Conservation (phyloP, 805 yeast genomes). For the Metschnikowia rubicola region DNA sequence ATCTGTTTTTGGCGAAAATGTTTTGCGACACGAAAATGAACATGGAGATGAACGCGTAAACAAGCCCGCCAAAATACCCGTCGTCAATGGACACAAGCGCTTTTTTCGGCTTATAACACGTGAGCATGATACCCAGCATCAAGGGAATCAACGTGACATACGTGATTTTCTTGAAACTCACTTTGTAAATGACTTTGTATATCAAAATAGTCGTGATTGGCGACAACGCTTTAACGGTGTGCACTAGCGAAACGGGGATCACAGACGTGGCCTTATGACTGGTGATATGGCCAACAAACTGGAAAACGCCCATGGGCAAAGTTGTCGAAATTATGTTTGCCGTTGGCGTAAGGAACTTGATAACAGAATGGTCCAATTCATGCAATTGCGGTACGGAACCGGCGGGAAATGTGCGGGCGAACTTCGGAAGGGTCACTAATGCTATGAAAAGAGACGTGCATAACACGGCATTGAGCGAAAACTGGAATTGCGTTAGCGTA, state of each 20-base stretch:
- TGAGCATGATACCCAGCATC: constrained; percentile 79
- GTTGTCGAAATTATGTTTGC: constrained; percentile 56
- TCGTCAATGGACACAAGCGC: constrained; percentile 17
- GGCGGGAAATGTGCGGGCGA: constrained; percentile 19
- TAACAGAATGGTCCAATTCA: constrained; percentile 22
- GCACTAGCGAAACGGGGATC: constrained; percentile 93
- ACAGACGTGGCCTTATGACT: constrained; percentile 88
- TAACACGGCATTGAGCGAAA: constrained; percentile 62
- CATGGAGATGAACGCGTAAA: constrained; percentile 54
- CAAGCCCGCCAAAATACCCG: constrained; percentile 36
- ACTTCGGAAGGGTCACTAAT: constrained; percentile 27
- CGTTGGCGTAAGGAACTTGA: constrained; percentile 53
- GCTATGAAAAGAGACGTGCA: constrained; percentile 45
- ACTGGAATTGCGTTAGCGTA: constrained; percentile 87
- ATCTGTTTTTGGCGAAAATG: constrained; percentile 71
- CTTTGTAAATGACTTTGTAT: constrained; percentile 60
- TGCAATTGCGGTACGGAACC: constrained; percentile 20
- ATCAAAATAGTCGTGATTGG: constrained; percentile 86
- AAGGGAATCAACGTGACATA: constrained; percentile 78
- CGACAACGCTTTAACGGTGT: constrained; percentile 87
- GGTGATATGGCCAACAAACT: constrained; percentile 86
- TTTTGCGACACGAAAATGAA: constrained; percentile 73
- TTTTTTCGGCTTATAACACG: constrained; percentile 52
- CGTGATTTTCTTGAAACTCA: constrained; percentile 58
- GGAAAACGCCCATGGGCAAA: constrained; percentile 92